Percentiles rank a stretch among this genome's conserved stretches.
These are phyloP conservation scores for Calonectria hawksworthii DNA, from an alignment of 2,329 filamentous ascomycete species.

Conservation along the genomic window DNA sequence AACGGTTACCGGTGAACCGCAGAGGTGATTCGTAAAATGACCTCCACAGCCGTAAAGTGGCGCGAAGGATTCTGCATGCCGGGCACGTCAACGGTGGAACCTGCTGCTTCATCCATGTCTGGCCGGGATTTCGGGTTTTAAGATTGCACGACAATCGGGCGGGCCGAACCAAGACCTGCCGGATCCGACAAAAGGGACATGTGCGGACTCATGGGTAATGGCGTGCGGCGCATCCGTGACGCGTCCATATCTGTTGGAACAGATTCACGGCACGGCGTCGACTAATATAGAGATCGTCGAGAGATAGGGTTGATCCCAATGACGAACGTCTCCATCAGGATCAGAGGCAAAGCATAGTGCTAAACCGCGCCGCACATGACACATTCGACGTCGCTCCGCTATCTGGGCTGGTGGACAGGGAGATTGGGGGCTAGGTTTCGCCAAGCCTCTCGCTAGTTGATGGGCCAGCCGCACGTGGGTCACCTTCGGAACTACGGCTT, in stretches of 20 bases:
- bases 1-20: background rate
- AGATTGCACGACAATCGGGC: background rate
- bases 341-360: background rate
- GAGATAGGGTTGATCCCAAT: background rate
- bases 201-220: background rate
- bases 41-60: background rate
- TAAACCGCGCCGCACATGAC: background rate
- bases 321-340: background rate
- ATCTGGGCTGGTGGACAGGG: background rate
- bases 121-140: background rate
- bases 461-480: background rate
- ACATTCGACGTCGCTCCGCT: background rate
- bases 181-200: background rate
- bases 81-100: background rate
- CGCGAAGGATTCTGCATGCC: background rate
- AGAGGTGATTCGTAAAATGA: background rate
- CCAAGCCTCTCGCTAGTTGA: background rate
- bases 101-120: background rate
- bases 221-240: background rate
- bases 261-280: background rate
- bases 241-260: background rate
- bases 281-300: background rate
- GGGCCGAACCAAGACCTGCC: background rate
- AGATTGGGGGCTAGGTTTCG: background rate
- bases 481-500: background rate